These are phyloP conservation scores for Penicillium turbatum DNA, from an alignment of 495 filamentous ascomycete genomes.

Conservation along the genomic window DNA sequence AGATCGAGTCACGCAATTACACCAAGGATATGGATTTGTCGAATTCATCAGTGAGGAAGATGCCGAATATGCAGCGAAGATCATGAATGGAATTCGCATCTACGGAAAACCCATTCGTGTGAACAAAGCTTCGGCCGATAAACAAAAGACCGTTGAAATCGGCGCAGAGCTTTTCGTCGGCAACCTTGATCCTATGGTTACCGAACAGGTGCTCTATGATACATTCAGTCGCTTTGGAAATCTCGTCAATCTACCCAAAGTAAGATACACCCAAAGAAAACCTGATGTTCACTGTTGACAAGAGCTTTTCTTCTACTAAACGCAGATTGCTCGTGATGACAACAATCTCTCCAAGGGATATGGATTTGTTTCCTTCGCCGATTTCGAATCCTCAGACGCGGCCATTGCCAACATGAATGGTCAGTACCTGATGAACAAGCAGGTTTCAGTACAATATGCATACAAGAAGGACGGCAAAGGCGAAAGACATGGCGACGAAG, in stretches of 20 bases:
- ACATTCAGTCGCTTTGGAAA: slow-evolving; percentile 93
- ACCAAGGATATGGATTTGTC: slow-evolving; percentile 98
- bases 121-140: slow-evolving; percentile 95
- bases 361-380: slow-evolving; percentile 90
- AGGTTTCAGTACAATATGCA: slow-evolving; percentile 92
- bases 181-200: slow-evolving; percentile 90
- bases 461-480: slow-evolving; percentile 99
- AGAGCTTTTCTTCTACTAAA: neutral
- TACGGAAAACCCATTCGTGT: slow-evolving; percentile 95
- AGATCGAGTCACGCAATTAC: slow-evolving; percentile 91
- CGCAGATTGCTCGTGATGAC: slow-evolving; percentile 82
- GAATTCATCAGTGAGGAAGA: slow-evolving; percentile 96
- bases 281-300: slow-evolving; percentile 5
- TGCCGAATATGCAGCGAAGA: slow-evolving; percentile 92
- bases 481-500: slow-evolving; percentile 91
- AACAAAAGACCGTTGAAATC: slow-evolving; percentile 92
- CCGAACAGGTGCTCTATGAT: slow-evolving; percentile 95
- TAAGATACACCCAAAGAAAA: slow-evolving; percentile 17
- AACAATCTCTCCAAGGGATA: slow-evolving; percentile 90
- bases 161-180: slow-evolving; percentile 97
- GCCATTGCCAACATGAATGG: slow-evolving; percentile 92
- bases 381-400: slow-evolving; percentile 91
- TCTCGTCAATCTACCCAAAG: slow-evolving; percentile 78
- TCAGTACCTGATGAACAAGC: slow-evolving; percentile 95
- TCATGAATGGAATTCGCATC: slow-evolving; percentile 92